Conservation (phyloP, 306 rosid species). For the Prunus dulcis region DNA sequence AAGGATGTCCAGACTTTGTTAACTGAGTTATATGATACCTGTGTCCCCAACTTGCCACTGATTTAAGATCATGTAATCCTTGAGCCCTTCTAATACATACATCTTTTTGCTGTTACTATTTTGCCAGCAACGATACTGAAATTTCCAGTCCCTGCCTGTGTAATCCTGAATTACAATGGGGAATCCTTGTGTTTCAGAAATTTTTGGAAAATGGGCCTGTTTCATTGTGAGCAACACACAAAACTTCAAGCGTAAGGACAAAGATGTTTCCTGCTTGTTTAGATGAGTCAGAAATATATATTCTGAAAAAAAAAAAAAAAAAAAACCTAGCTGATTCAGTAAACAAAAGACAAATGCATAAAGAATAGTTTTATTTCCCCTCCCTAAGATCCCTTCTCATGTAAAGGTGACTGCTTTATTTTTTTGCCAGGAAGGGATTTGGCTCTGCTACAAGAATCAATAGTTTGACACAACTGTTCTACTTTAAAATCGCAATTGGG, state of each 20-base stretch:
- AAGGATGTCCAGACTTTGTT: too few relatives aligned
- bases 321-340: too few relatives aligned
- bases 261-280: background rate
- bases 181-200: background rate
- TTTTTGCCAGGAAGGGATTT: too few relatives aligned
- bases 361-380: background rate
- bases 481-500: too few relatives aligned
- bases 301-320: too few relatives aligned
- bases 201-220: conserved; percentile 21
- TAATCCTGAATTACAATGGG: conserved; percentile 11
- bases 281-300: background rate
- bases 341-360: too few relatives aligned
- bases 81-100: conserved; percentile 29
- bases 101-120: conserved; percentile 11
- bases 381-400: background rate
- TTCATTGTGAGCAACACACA: background rate
- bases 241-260: background rate
- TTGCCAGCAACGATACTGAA: conserved; percentile 22
- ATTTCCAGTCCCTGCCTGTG: conserved; percentile 17
- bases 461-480: too few relatives aligned
- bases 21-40: conserved; percentile 18
- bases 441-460: too few relatives aligned
- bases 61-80: conserved; percentile 16
- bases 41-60: conserved; percentile 29
- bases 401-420: too few relatives aligned